Conservation (phyloP, 352 stramenopile species). For the Phytophthora ramorum region DNA sequence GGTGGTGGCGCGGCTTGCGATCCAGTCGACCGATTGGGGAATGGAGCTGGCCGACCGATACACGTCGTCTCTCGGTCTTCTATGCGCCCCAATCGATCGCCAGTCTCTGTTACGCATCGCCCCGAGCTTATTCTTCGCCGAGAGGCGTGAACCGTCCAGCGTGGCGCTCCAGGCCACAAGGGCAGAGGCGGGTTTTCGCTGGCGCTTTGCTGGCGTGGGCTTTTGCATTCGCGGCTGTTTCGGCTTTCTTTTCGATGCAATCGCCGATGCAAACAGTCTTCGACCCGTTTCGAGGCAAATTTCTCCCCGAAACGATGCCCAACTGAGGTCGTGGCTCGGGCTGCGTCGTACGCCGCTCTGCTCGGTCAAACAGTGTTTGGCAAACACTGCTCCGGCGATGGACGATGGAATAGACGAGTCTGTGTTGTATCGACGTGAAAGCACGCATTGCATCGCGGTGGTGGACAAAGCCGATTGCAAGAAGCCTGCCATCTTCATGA, state of each 20-base stretch:
- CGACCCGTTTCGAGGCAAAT: not conserved
- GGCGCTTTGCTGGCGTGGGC: conserved; percentile 16
- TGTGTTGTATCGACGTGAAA: not conserved
- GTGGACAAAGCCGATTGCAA: not conserved
- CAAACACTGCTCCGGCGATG: not conserved
- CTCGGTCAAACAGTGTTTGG: too few species aligned
- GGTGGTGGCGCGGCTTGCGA: conserved; percentile 17
- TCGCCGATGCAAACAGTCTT: not conserved
- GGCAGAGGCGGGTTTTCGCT: conserved; percentile 12
- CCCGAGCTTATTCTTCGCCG: conserved; percentile 27
- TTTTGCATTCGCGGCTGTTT: conserved; percentile 28
- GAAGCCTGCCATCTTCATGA: not conserved
- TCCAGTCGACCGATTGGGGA: conserved; percentile 18
- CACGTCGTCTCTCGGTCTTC: conserved; percentile 5
- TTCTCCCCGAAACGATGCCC: conserved; percentile 10
- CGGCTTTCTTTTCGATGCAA: conserved; percentile 3
- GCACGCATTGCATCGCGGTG: not conserved
- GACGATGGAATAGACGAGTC: not conserved
- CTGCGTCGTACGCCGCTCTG: not conserved
- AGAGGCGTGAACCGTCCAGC: conserved; percentile 16
- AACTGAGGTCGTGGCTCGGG: not conserved
- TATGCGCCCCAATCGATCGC: conserved; percentile 24
- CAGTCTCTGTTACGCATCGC: conserved; percentile 12
- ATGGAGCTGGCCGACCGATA: conserved; percentile 11
- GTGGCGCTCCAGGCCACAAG: conserved; percentile 16